Evolutionary conservation across 306 rosid genomes (phyloP).

Genomic region (Mimosa pudica): DNA sequence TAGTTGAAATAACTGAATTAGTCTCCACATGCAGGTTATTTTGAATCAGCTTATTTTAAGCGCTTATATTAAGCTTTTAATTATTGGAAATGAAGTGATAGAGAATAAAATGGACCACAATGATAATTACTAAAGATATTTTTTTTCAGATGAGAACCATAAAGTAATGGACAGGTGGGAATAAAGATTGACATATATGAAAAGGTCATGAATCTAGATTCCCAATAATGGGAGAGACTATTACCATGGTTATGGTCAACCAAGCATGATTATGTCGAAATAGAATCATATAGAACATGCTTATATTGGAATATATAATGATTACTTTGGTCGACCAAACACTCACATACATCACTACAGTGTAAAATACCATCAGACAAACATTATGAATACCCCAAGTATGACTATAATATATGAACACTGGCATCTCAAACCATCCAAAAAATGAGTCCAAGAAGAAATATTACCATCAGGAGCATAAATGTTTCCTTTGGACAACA

Average conservation of each 20-base stretch:
- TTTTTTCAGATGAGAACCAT: too few species aligned
- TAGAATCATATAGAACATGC: neutral
- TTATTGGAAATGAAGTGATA: neutral
- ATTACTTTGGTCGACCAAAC: neutral
- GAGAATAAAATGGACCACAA: neutral
- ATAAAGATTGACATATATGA: too few species aligned
- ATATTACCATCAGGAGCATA: constrained; percentile 84
- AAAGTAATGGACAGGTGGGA: too few species aligned
- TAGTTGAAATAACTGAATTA: constrained; percentile 27
- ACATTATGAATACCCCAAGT: neutral
- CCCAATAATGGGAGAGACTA: too few species aligned
- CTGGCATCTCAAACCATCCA: neutral
- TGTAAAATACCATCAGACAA: neutral
- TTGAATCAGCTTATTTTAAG: too few species aligned
- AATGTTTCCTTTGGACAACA: constrained; percentile 84
- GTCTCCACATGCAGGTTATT: neutral
- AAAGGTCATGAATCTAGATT: too few species aligned
- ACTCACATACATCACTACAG: neutral
- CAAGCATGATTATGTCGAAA: neutral
- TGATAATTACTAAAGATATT: neutral
- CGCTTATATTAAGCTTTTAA: too few species aligned
- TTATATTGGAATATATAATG: neutral
- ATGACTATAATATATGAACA: neutral
- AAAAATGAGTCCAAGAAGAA: constrained; percentile 26
- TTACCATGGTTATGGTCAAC: too few species aligned